Percentiles rank a stretch among this genome's conserved stretches.
phyloP scores from a whole-genome alignment of 768 basidiomycete genomes.

The Gymnopilus dilepis region DNA sequence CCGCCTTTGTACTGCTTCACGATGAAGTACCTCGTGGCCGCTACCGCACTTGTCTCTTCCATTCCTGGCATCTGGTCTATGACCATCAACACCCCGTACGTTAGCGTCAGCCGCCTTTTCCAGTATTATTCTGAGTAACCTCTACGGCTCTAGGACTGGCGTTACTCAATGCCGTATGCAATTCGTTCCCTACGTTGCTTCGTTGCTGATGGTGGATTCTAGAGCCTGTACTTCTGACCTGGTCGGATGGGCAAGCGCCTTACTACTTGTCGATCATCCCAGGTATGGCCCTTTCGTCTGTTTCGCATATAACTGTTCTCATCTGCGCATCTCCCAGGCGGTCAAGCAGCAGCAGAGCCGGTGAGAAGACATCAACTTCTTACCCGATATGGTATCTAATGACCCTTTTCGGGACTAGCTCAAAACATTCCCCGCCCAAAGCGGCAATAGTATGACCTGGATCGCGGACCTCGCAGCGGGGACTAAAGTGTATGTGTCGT shows the following conservation, averaged over 20 bases:
- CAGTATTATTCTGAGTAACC: neutral
- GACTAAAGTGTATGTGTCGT: slow-evolving; percentile 50
- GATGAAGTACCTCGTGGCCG: slow-evolving; percentile 45
- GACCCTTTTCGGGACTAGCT: slow-evolving; percentile 45
- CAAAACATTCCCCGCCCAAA: slow-evolving; percentile 54
- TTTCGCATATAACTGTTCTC: neutral
- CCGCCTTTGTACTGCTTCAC: slow-evolving; percentile 19
- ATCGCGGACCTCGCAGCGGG: slow-evolving; percentile 49
- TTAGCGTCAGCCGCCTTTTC: slow-evolving; percentile 19
- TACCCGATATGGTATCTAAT: slow-evolving; percentile 19
- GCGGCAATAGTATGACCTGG: slow-evolving; percentile 57
- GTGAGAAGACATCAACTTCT: slow-evolving; percentile 41
- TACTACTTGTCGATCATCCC: slow-evolving; percentile 68
- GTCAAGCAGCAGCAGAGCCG: slow-evolving; percentile 53
- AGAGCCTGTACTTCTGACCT: slow-evolving; percentile 67
- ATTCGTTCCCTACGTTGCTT: neutral
- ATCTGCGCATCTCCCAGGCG: slow-evolving; percentile 37
- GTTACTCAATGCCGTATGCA: slow-evolving; percentile 57
- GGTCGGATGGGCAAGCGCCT: slow-evolving; percentile 56
- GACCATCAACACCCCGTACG: slow-evolving; percentile 76
- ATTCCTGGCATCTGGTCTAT: slow-evolving; percentile 44
- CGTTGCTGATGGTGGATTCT: neutral
- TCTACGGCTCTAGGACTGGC: slow-evolving; percentile 21
- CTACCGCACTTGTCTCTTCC: slow-evolving; percentile 42
- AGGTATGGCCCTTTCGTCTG: slow-evolving; percentile 44